phyloP scores from a whole-genome alignment of 2,329 filamentous ascomycete species.

The Ophiostoma himal-ulmi region DNA sequence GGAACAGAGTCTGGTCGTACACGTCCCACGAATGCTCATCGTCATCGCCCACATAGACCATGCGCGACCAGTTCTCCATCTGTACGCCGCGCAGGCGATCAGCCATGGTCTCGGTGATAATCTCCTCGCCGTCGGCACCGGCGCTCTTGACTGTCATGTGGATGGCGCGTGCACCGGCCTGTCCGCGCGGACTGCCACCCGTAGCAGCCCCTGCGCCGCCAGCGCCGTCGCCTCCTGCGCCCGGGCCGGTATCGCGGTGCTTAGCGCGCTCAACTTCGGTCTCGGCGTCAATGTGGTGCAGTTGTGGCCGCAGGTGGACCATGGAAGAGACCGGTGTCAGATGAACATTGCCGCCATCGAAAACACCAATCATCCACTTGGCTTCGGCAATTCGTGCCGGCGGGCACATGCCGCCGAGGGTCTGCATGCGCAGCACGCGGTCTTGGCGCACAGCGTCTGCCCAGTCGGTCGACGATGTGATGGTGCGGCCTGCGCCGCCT shows the following conservation, averaged over 20 bases:
- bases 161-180: constrained; percentile 63
- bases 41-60: constrained; percentile 79
- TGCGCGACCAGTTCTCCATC: constrained; percentile 71
- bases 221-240: constrained; percentile 32
- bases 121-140: constrained; percentile 52
- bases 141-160: constrained; percentile 81
- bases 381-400: constrained; percentile 61
- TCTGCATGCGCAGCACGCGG: constrained; percentile 72
- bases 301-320: constrained; percentile 83
- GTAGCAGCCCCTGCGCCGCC: constrained; percentile 9
- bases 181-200: constrained; percentile 26
- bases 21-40: constrained; percentile 67
- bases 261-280: constrained; percentile 59
- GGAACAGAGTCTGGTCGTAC: constrained; percentile 68
- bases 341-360: constrained; percentile 76
- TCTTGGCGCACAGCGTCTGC: constrained; percentile 62
- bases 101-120: constrained; percentile 64
- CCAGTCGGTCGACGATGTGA: constrained; percentile 49
- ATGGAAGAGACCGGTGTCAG: constrained; percentile 77
- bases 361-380: constrained; percentile 90
- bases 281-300: constrained; percentile 84
- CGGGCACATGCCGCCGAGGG: constrained; percentile 61
- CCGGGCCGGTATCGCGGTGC: constrained; percentile 22
- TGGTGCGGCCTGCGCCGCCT: constrained; percentile 9
- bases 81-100: constrained; percentile 72